These are phyloP conservation scores for Tricharina praecox DNA, from an alignment of 495 filamentous ascomycete species.

Conservation along the genomic window DNA sequence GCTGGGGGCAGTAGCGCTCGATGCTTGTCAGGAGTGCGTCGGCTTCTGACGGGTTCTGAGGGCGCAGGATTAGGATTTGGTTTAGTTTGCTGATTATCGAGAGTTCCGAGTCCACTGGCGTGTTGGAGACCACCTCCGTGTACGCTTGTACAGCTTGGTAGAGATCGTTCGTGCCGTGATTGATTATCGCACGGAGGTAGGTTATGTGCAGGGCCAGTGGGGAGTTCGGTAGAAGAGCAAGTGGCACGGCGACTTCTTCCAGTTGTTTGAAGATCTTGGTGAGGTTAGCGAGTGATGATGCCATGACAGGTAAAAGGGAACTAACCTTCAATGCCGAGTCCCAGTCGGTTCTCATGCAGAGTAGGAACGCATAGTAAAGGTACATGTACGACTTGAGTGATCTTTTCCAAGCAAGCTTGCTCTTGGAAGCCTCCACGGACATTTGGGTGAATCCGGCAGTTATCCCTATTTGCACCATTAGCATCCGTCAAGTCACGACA, in stretches of 20 bases:
- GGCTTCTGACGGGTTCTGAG: conserved; percentile 36
- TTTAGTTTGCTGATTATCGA: conserved; percentile 67
- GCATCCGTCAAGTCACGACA: too few relatives aligned
- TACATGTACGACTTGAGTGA: conserved; percentile 40
- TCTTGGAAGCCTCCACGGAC: conserved; percentile 32
- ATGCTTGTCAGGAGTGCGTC: conserved; percentile 43
- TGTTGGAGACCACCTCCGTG: conserved; percentile 38
- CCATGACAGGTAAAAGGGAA: background rate
- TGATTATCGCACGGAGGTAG: conserved; percentile 61
- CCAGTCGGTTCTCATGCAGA: conserved; percentile 48
- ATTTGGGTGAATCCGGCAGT: background rate
- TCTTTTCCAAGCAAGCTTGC: conserved; percentile 32
- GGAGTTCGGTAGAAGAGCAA: conserved; percentile 29
- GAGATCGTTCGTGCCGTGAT: conserved; percentile 62
- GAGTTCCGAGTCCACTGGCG: conserved; percentile 44
- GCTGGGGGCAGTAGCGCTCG: conserved; percentile 47
- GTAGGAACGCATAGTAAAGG: conserved; percentile 42
- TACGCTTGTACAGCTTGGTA: conserved; percentile 46
- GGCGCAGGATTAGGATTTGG: conserved; percentile 62
- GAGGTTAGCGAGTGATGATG: conserved; percentile 28
- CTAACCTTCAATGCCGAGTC: conserved; percentile 32
- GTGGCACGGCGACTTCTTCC: conserved; percentile 8
- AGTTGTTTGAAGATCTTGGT: conserved; percentile 16
- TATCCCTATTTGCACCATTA: conserved; percentile 1
- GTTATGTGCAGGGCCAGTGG: conserved; percentile 32